Base-by-base conservation (phyloP, 2,329 filamentous ascomycete species). In the Stagonosporopsis tanaceti region DNA sequence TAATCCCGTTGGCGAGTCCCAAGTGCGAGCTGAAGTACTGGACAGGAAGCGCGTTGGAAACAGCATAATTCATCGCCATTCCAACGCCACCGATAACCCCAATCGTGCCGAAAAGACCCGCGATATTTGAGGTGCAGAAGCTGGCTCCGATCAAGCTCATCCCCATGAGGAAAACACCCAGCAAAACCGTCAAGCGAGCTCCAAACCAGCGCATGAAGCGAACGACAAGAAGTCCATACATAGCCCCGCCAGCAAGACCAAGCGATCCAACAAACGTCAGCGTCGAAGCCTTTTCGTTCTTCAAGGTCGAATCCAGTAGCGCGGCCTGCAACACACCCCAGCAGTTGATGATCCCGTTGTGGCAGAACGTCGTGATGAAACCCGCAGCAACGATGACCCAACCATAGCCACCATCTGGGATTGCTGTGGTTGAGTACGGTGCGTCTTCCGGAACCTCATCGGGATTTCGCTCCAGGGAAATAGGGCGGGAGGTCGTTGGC, bases 301-400 rank as follows among this genome's bases (percentile, higher is more conserved):
- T 78, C 1, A 86, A 72, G 0, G 77, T 76, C 15, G 80, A 71
- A 35, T 81, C 73, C 4, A 86, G 81, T 0, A 89, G 79, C 0
- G 81, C 85, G 3, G 79, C 78, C 71, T 89, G 86, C 46, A 88
- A 75, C 1, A 89, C 80, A 28, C 86, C 87, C 85, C 86, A 89
- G 57, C 79, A 80, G 63, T 86, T 86, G 12, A 78, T 79, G 0
- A 79, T 83, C 45, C 85, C 86, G 44, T 83, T 79, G 40, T 82
- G 65, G 67, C 70, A 73, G 77, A 83, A 88, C 1, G 81, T 78
- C 24, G 86, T 64, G 2, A 83, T 66, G 3, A 81, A 78, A 61
- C 82, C 84, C 37, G 76, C 79, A 4, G 72, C 74, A 25, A 88
- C 82, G 6, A 87, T 76, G 11, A 80, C 76, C 84, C 84, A 86